phyloP scores from a whole-genome alignment of 2,329 filamentous ascomycete genomes.

The Fusarium papillatum region DNA sequence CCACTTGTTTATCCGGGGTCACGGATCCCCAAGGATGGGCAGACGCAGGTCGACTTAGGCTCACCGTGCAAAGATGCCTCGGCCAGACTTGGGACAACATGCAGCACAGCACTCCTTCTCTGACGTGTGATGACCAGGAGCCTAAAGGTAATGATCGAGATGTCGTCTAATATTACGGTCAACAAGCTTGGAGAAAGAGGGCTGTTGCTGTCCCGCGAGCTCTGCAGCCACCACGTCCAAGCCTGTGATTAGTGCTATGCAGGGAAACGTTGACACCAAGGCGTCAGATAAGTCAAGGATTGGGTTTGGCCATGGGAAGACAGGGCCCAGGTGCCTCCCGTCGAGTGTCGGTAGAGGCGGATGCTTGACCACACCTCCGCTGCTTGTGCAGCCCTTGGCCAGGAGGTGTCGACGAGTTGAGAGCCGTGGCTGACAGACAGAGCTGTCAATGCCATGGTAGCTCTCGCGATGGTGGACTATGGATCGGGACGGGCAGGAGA shows the following conservation, averaged over 20 bases:
- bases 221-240: constrained; percentile 2
- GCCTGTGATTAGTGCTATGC: constrained; percentile 10
- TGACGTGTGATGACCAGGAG: not conserved
- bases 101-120: not conserved
- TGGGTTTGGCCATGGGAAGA: not conserved
- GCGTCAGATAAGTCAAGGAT: constrained; percentile 6
- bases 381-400: not conserved
- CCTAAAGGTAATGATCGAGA: not conserved
- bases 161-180: not conserved
- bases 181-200: not conserved
- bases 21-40: constrained; percentile 1
- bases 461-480: constrained; percentile 4
- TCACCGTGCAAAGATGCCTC: constrained; percentile 1
- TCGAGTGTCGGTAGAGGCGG: not conserved
- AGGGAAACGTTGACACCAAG: constrained; percentile 8
- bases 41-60: constrained; percentile 1
- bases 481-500: constrained; percentile 24
- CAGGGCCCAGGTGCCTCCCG: not conserved
- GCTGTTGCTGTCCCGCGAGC: not conserved
- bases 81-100: not conserved
- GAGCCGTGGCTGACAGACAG: constrained; percentile 1
- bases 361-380: constrained; percentile 2
- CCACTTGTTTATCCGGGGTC: constrained; percentile 6
- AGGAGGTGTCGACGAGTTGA: constrained; percentile 12
- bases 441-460: constrained; percentile 7